phyloP scores from a whole-genome alignment of 257 asterid genomes.

The Petunia secreta region DNA sequence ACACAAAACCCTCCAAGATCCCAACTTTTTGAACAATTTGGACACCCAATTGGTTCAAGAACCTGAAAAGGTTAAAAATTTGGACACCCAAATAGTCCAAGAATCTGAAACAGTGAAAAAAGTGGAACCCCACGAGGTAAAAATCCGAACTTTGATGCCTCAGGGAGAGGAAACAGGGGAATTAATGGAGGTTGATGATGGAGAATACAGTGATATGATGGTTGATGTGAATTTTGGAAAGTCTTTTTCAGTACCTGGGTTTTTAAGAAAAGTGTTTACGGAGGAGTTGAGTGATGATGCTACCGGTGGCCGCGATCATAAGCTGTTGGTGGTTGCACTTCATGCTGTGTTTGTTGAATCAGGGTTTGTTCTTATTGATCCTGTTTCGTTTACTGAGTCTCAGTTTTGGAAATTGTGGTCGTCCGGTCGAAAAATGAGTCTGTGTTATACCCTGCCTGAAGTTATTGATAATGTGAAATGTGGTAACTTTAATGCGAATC shows the following conservation, averaged over 20 bases:
- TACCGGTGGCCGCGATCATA: constrained; percentile 55
- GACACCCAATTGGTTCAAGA: background rate
- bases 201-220: constrained; percentile 36
- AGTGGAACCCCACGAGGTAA: constrained; percentile 24
- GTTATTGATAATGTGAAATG: constrained; percentile 19
- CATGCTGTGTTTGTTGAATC: constrained; percentile 86
- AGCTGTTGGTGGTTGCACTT: constrained; percentile 63
- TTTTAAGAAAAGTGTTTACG: constrained; percentile 72
- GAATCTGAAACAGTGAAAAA: constrained; percentile 6
- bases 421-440: constrained; percentile 37
- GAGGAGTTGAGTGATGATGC: constrained; percentile 57
- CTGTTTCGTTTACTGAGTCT: constrained; percentile 36
- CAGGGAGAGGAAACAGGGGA: constrained; percentile 34
- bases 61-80: background rate
- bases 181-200: constrained; percentile 15
- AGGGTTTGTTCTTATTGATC: constrained; percentile 69
- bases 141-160: constrained; percentile 23
- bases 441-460: constrained; percentile 71
- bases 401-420: constrained; percentile 51
- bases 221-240: constrained; percentile 37
- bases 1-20: constrained; percentile 15
- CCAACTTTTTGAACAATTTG: background rate
- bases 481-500: constrained; percentile 4
- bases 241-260: constrained; percentile 80
- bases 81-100: background rate